These are phyloP conservation scores for Exutisphaerella laricina DNA, from an alignment of 2,329 filamentous ascomycete species.

Conservation along the genomic window DNA sequence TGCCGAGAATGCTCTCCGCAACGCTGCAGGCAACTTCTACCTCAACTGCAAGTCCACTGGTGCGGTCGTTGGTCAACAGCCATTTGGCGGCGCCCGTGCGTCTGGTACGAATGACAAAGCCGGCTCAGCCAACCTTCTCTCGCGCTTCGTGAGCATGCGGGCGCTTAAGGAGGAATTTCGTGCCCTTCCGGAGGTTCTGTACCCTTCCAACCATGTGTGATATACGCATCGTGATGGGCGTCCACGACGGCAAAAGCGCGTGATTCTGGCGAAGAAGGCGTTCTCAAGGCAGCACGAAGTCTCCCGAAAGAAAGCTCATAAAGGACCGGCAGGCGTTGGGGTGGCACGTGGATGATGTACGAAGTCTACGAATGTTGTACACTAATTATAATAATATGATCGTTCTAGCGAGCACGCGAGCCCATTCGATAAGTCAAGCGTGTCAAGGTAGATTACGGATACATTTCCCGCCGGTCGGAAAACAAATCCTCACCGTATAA, in stretches of 20 bases:
- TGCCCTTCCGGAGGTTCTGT: slow-evolving; percentile 43
- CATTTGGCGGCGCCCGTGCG: slow-evolving; percentile 49
- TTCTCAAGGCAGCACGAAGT: no score
- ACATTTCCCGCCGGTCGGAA: no score
- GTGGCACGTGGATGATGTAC: no score
- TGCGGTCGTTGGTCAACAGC: slow-evolving; percentile 39
- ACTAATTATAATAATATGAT: no score
- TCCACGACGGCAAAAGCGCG: slow-evolving; percentile 2
- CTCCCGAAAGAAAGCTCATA: no score
- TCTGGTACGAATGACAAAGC: slow-evolving; percentile 56
- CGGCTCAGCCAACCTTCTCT: slow-evolving; percentile 48
- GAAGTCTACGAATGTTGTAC: no score
- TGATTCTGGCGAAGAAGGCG: background rate
- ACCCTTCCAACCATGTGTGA: slow-evolving; percentile 45
- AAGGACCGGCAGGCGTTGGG: no score
- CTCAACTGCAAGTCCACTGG: slow-evolving; percentile 72
- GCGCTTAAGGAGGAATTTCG: slow-evolving; percentile 54
- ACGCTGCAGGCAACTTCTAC: slow-evolving; percentile 78
- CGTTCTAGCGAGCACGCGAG: no score
- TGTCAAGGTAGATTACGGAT: no score
- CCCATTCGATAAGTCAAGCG: no score
- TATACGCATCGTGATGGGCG: background rate
- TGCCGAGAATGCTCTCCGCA: slow-evolving; percentile 65
- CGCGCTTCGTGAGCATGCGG: slow-evolving; percentile 52
- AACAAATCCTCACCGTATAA: no score